Conservation (phyloP, 306 rosid genomes). For the Castanopsis chinensis region DNA sequence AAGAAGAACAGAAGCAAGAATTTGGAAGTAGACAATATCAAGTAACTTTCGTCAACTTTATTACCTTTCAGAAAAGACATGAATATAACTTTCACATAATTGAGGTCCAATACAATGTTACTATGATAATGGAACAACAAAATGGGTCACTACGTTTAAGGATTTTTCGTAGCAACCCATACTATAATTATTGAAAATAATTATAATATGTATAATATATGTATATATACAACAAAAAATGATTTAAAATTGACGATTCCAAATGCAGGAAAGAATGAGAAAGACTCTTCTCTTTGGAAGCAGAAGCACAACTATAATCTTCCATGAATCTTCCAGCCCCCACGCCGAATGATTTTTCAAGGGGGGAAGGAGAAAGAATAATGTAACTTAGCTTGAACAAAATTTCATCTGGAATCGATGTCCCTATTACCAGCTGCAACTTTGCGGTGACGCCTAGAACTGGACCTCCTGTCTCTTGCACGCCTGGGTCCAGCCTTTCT, state of each 20-base stretch:
- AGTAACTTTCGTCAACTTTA: slow-evolving; percentile 19
- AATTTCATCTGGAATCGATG: slow-evolving; percentile 39
- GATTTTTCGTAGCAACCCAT: slow-evolving; percentile 41
- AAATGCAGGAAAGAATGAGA: slow-evolving; percentile 32
- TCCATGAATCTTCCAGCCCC: slow-evolving; percentile 48
- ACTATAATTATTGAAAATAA: slow-evolving; percentile 36
- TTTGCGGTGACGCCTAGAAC: slow-evolving; percentile 74
- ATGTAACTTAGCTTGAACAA: slow-evolving; percentile 34
- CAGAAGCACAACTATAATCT: slow-evolving; percentile 31
- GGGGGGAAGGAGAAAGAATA: slow-evolving; percentile 35
- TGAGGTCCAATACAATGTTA: slow-evolving; percentile 20
- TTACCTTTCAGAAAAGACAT: slow-evolving; percentile 11
- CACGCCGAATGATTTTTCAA: slow-evolving; percentile 23
- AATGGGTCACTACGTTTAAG: slow-evolving; percentile 33
- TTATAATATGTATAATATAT: neutral
- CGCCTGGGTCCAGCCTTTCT: slow-evolving; percentile 54
- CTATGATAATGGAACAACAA: slow-evolving; percentile 25
- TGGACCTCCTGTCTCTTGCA: slow-evolving; percentile 56
- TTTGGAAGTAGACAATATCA: neutral
- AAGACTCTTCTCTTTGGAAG: slow-evolving; percentile 33
- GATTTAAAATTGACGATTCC: slow-evolving; percentile 29
- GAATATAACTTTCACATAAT: slow-evolving; percentile 11
- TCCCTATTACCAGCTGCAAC: slow-evolving; percentile 51
- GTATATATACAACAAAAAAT: slow-evolving; percentile 62
- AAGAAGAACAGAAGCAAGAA: neutral